phyloP scores from a whole-genome alignment of 768 basidiomycete genomes.

The Pleurotus sapidus region DNA sequence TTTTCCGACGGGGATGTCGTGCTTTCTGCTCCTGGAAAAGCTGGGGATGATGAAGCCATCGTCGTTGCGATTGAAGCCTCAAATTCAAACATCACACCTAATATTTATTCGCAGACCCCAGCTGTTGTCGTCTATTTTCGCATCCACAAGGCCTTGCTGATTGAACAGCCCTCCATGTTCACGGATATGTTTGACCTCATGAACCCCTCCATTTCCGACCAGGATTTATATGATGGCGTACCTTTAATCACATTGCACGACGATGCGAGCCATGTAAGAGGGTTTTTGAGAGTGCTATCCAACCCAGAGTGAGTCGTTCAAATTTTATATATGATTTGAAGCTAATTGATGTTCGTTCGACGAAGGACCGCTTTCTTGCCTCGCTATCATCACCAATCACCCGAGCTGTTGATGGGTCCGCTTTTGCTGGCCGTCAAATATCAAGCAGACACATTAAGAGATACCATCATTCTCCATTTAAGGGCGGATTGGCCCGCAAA shows the following conservation, averaged over 20 bases:
- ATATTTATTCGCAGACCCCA: too few species aligned
- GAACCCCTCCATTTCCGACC: neutral
- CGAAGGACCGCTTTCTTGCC: neutral
- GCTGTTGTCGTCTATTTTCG: constrained; percentile 8
- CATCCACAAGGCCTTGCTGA: constrained; percentile 10
- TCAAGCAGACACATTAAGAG: neutral
- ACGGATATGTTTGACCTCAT: constrained; percentile 12
- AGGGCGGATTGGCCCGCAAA: neutral
- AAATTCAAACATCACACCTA: too few species aligned
- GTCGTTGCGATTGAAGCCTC: too few species aligned
- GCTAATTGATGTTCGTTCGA: neutral
- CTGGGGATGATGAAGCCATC: neutral
- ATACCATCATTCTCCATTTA: neutral
- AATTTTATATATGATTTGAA: neutral
- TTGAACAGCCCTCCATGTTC: constrained; percentile 10
- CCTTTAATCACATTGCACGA: constrained; percentile 13
- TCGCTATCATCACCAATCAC: neutral
- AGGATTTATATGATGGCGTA: constrained; percentile 9
- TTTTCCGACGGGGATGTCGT: constrained; percentile 11
- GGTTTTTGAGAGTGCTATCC: constrained; percentile 9
- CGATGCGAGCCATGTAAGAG: constrained; percentile 3
- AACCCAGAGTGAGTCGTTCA: neutral
- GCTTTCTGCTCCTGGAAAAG: neutral
- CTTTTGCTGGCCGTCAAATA: constrained; percentile 7
- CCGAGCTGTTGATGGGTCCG: neutral